Evolutionary conservation across 2,329 filamentous ascomycete species (phyloP).

Genomic region (Fusarium nematophilum): DNA sequence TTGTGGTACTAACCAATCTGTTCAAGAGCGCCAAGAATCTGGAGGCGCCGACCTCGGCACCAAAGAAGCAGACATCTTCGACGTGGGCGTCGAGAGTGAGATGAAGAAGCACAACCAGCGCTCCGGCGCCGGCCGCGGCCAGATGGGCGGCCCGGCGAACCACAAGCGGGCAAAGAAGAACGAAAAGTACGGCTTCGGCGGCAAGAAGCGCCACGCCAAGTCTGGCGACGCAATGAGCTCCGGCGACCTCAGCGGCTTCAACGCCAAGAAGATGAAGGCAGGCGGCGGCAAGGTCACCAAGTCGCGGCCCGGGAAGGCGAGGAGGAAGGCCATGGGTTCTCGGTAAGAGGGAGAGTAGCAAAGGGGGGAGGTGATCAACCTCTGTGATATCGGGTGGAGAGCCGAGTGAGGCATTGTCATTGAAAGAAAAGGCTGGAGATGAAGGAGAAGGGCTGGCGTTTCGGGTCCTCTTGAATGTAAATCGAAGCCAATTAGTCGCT

Average conservation of each 20-base stretch:
- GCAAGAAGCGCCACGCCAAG: conserved; percentile 93
- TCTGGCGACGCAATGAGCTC: conserved; percentile 88
- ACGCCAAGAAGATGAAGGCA: conserved; percentile 84
- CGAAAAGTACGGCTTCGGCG: conserved; percentile 93
- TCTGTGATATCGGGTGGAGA: conserved; percentile 8
- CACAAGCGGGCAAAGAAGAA: conserved; percentile 93
- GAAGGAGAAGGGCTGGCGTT: conserved; percentile 41
- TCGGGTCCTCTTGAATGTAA: conserved; percentile 41
- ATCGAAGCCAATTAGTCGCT: conserved; percentile 37
- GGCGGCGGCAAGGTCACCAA: conserved; percentile 53
- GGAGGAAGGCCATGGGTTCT: conserved; percentile 57
- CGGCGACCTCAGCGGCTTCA: conserved; percentile 84
- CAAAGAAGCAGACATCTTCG: conserved; percentile 89
- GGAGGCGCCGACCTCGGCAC: conserved; percentile 68
- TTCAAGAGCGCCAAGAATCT: conserved; percentile 84
- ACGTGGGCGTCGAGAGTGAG: conserved; percentile 83
- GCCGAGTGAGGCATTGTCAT: conserved; percentile 27
- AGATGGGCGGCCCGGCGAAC: conserved; percentile 54
- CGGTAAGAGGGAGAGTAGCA: conserved; percentile 27
- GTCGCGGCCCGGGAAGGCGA: conserved; percentile 62
- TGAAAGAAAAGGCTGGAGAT: conserved; percentile 39
- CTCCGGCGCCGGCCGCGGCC: conserved; percentile 53
- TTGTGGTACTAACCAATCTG: conserved; percentile 39
- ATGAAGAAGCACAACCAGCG: conserved; percentile 55
- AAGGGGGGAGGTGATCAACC: conserved; percentile 5